A percentile compares a stretch with the other conserved stretches of the same genome.
Evolutionary conservation across 78 protist species (phyloP).

Genomic region (Emiliania huxleyi): DNA sequence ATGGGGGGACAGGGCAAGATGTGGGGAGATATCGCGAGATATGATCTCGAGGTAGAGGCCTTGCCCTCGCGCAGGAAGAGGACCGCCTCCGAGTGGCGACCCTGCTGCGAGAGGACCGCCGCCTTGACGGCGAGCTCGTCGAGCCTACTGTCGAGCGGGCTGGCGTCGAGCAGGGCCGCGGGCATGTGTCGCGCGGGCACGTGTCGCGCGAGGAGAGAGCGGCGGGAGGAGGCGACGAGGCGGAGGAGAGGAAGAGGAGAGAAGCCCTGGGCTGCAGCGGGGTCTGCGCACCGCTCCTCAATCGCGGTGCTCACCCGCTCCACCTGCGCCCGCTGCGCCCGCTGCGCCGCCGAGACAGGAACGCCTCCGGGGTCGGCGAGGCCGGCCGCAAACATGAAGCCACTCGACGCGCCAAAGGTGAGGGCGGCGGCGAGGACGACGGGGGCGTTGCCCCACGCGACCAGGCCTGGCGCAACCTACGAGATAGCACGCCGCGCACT

Average conservation of each 20-base stretch:
- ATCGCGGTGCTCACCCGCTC: background rate
- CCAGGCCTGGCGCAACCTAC: background rate
- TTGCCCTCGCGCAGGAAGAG: background rate
- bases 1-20: no score
- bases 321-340: background rate
- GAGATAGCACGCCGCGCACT: no score
- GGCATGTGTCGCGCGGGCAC: no score
- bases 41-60: no score
- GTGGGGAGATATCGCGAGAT: no score
- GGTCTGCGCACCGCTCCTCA: no score
- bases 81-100: background rate
- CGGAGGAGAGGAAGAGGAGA: no score
- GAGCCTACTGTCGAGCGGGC: no score
- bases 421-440: background rate
- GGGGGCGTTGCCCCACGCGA: background rate
- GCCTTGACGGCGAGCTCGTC: background rate
- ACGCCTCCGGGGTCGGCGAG: background rate
- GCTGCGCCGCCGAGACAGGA: background rate
- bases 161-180: no score
- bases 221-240: no score
- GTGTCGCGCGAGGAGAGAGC: no score
- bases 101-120: background rate
- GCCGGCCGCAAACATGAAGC: background rate
- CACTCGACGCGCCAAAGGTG: background rate
- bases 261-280: no score